These are phyloP conservation scores for Amborella trichopoda DNA, from an alignment of 164 flowering plant species.

Conservation along the genomic window DNA sequence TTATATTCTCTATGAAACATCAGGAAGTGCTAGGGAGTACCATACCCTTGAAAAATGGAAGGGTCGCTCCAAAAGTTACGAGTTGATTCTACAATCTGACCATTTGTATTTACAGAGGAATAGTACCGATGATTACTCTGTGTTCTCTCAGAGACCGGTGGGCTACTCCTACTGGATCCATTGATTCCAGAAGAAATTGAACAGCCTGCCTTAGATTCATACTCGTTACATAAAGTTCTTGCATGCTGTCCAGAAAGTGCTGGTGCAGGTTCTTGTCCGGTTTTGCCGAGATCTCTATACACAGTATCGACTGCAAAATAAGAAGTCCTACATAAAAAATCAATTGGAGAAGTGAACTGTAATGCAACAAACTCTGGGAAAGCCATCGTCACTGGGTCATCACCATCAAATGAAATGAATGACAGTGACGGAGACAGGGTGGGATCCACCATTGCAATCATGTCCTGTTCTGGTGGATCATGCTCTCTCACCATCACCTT, in stretches of 20 bases:
- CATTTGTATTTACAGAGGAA: slow-evolving; percentile 20
- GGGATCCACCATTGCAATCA: background rate
- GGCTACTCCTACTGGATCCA: slow-evolving; percentile 12
- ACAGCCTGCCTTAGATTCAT: slow-evolving; percentile 15
- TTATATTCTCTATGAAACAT: background rate
- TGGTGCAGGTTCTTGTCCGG: slow-evolving; percentile 15
- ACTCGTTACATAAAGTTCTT: slow-evolving; percentile 13
- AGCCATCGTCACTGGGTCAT: background rate
- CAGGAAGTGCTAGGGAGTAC: background rate
- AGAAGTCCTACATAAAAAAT: background rate
- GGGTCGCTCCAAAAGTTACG: slow-evolving; percentile 11
- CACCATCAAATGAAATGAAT: background rate
- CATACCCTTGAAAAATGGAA: slow-evolving; percentile 49
- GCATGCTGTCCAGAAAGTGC: slow-evolving; percentile 14
- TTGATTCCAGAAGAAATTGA: slow-evolving; percentile 13
- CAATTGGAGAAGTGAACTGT: background rate
- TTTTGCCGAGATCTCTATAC: slow-evolving; percentile 25
- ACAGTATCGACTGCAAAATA: slow-evolving; percentile 44
- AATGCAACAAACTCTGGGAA: background rate
- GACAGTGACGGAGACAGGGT: background rate
- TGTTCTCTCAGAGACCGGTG: slow-evolving; percentile 13
- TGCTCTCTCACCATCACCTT: too few species aligned
- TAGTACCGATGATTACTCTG: slow-evolving; percentile 8
- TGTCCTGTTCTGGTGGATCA: background rate
- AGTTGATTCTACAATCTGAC: slow-evolving; percentile 17